phyloP scores from a whole-genome alignment of 257 asterid genomes.

The Salvia miltiorrhiza region DNA sequence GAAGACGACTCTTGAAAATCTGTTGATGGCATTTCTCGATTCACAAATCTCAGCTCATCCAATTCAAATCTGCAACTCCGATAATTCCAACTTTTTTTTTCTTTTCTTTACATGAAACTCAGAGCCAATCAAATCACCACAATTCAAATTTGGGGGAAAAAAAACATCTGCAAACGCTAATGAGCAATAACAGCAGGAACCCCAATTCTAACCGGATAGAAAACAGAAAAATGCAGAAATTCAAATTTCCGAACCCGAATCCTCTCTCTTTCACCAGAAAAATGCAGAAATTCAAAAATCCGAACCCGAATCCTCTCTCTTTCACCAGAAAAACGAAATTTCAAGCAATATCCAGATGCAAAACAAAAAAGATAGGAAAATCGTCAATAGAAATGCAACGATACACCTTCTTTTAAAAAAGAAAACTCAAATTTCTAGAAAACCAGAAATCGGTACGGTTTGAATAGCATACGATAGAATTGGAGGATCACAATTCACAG shows the following conservation, averaged over 20 bases:
- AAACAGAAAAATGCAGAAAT: neutral
- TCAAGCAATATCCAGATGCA: conserved; percentile 5
- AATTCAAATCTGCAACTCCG: neutral
- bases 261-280: neutral
- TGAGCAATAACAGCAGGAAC: neutral
- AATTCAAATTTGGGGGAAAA: neutral
- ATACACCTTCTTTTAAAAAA: neutral
- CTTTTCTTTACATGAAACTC: neutral
- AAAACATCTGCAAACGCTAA: conserved; percentile 3
- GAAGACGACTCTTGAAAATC: conserved; percentile 68
- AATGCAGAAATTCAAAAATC: neutral
- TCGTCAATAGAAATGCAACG: neutral
- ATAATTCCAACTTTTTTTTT: neutral
- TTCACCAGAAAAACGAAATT: neutral
- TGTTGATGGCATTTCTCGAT: conserved; percentile 71
- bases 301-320: neutral
- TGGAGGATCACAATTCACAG: neutral
- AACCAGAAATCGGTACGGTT: neutral
- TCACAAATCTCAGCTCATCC: neutral
- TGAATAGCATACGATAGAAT: neutral
- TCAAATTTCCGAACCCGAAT: neutral
- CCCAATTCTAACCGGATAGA: neutral
- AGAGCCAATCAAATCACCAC: neutral
- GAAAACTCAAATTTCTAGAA: neutral
- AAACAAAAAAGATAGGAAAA: conserved; percentile 6